Conservation (phyloP, 83 land plant genomes). For the Isoetes engelmannii region DNA sequence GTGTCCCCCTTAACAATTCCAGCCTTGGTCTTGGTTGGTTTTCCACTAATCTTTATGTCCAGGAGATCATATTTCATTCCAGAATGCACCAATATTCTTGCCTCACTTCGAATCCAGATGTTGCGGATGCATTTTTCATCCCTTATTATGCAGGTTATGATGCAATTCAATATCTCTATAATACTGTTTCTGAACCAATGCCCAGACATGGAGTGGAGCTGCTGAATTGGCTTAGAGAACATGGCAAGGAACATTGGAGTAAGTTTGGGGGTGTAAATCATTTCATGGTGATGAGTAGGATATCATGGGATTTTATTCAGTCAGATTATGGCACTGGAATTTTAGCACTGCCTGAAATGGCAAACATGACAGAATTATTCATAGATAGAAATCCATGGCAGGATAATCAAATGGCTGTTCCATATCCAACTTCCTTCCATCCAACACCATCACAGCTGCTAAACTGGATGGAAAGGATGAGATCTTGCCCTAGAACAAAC, state of each 20-base stretch:
- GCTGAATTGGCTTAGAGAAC: constrained; percentile 3
- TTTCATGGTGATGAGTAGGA: constrained; percentile 19
- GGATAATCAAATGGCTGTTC: too few relatives aligned
- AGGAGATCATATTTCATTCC: constrained; percentile 11
- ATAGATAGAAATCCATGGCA: too few relatives aligned
- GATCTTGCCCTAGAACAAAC: too few relatives aligned
- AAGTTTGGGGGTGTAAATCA: constrained; percentile 1
- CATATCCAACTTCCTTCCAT: too few relatives aligned
- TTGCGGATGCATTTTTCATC: constrained; percentile 10
- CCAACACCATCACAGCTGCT: too few relatives aligned
- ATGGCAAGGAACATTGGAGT: background rate
- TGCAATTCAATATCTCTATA: background rate
- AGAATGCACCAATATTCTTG: constrained; percentile 7
- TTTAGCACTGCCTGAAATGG: too few relatives aligned
- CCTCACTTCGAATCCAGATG: background rate
- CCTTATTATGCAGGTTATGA: constrained; percentile 13
- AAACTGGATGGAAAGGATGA: too few relatives aligned
- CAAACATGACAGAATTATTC: too few relatives aligned
- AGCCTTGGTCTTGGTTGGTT: constrained; percentile 10
- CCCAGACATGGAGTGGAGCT: background rate
- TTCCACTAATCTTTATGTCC: background rate
- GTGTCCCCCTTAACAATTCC: background rate
- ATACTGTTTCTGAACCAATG: background rate
- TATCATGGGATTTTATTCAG: constrained; percentile 19
- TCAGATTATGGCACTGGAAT: too few relatives aligned